Evolutionary conservation across 2,329 filamentous ascomycete species (phyloP).

Genomic region (Davidsoniella eucalypti): DNA sequence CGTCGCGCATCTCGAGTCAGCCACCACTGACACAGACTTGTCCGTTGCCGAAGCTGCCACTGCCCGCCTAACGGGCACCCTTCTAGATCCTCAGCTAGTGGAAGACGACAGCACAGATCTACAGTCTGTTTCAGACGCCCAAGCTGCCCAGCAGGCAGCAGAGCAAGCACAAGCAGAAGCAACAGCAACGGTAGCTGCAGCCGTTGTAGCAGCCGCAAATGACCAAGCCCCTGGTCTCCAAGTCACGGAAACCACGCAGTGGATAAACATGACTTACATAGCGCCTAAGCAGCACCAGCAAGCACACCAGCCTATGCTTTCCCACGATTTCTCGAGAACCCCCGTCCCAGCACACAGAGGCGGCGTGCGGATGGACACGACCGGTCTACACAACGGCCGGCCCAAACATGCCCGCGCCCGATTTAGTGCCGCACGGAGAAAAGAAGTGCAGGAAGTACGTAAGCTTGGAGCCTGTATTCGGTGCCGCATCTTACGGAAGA

Average conservation of each 20-base stretch:
- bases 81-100: slow-evolving; percentile 35
- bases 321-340: slow-evolving; percentile 14
- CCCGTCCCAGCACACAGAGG: slow-evolving; percentile 25
- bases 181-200: slow-evolving; percentile 9
- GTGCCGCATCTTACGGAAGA: slow-evolving; percentile 49
- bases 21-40: neutral
- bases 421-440: slow-evolving; percentile 41
- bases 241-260: slow-evolving; percentile 19
- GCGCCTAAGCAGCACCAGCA: slow-evolving; percentile 17
- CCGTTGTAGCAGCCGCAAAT: slow-evolving; percentile 18
- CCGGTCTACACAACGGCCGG: slow-evolving; percentile 29
- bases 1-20: slow-evolving; percentile 1
- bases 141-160: slow-evolving; percentile 1
- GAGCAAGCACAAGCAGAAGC: slow-evolving; percentile 9
- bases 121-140: neutral
- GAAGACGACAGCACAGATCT: slow-evolving; percentile 1
- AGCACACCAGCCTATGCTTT: neutral
- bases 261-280: slow-evolving; percentile 37
- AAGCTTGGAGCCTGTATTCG: slow-evolving; percentile 50
- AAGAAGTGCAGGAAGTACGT: slow-evolving; percentile 48
- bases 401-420: slow-evolving; percentile 38
- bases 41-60: slow-evolving; percentile 37
- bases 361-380: slow-evolving; percentile 37
- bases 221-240: slow-evolving; percentile 16
- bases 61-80: slow-evolving; percentile 35